These are phyloP conservation scores for Solanum chmielewskii DNA, from an alignment of 257 asterid genomes.

Conservation along the genomic window DNA sequence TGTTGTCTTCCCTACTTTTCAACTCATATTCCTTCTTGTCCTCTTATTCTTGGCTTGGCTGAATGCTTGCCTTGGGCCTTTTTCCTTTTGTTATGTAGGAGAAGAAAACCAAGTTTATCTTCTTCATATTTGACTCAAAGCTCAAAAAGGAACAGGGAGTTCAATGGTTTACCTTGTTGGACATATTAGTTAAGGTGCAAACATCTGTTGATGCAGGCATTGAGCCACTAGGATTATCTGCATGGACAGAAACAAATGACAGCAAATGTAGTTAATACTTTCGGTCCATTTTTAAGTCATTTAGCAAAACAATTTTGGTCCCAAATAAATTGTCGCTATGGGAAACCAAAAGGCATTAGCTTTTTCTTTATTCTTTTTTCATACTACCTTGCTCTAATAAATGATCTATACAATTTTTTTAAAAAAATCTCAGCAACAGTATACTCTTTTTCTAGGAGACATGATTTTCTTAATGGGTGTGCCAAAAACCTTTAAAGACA, in stretches of 20 bases:
- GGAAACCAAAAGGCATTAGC: not conserved
- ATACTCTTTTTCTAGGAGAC: not conserved
- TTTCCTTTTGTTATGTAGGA: not conserved
- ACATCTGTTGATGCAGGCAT: conserved; percentile 15
- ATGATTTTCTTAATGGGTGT: not conserved
- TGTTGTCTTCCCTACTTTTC: not conserved
- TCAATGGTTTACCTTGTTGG: conserved; percentile 20
- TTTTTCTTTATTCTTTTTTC: not conserved
- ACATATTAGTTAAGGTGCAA: conserved; percentile 14
- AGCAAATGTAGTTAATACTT: not conserved
- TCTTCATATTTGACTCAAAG: not conserved
- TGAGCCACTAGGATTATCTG: conserved; percentile 22
- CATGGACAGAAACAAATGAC: conserved; percentile 5
- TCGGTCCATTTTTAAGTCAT: not conserved
- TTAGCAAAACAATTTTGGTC: not conserved
- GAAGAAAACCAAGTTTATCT: not conserved
- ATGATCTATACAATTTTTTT: not conserved
- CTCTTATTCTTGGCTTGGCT: not conserved
- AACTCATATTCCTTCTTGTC: not conserved
- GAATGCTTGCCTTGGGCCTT: not conserved
- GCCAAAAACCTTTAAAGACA: not conserved
- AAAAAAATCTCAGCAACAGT: not conserved
- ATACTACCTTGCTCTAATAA: not conserved
- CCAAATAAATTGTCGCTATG: not conserved
- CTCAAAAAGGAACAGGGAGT: conserved; percentile 1